These are phyloP conservation scores for Populus trichocarpa DNA, from an alignment of 441 rosid genomes.

Conservation along the genomic window DNA sequence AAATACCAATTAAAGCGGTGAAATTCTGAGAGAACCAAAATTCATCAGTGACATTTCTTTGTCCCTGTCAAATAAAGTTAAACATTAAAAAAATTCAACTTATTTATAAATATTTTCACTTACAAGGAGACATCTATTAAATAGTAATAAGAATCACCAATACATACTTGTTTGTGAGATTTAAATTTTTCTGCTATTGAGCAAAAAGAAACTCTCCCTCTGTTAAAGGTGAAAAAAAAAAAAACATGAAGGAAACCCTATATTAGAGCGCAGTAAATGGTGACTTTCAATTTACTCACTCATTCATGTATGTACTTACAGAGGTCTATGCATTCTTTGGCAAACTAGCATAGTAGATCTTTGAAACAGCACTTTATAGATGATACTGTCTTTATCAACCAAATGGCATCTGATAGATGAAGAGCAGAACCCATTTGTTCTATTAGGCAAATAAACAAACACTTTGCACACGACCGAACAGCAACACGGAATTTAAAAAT, in stretches of 20 bases:
- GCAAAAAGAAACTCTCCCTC: slow-evolving; percentile 34
- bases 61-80: slow-evolving; percentile 31
- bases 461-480: background rate
- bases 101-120: background rate
- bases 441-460: background rate
- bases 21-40: slow-evolving; percentile 33
- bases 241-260: background rate
- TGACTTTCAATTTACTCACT: background rate
- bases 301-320: slow-evolving; percentile 30
- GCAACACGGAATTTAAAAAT: background rate
- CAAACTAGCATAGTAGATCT: background rate
- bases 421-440: background rate
- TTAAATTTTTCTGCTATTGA: slow-evolving; percentile 30
- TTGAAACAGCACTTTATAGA: background rate
- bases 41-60: slow-evolving; percentile 25
- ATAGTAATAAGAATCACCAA: background rate
- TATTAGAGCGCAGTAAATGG: background rate
- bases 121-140: background rate
- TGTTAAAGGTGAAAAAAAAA: slow-evolving; percentile 11
- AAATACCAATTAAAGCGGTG: slow-evolving; percentile 41
- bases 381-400: background rate
- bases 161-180: slow-evolving; percentile 25
- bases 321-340: slow-evolving; percentile 35
- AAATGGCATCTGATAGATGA: background rate
- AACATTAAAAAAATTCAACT: background rate